phyloP scores from a whole-genome alignment of 768 basidiomycete genomes.

The Scleroderma bovista region DNA sequence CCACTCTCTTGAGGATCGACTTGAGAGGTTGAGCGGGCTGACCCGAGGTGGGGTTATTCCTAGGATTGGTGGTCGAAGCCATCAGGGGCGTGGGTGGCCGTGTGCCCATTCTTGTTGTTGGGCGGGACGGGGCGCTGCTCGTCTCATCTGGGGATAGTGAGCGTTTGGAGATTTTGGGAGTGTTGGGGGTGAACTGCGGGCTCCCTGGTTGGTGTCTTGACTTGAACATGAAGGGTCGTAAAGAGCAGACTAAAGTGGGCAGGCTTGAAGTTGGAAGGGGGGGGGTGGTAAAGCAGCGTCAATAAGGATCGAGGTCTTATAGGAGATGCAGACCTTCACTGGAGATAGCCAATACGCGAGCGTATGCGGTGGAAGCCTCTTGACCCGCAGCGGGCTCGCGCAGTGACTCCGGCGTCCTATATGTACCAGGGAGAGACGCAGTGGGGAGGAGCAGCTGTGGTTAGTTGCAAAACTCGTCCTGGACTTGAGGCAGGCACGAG shows the following conservation, averaged over 20 bases:
- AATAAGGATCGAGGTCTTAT: neutral
- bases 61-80: conserved; percentile 9
- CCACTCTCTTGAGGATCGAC: conserved; percentile 25
- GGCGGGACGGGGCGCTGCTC: conserved; percentile 6
- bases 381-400: conserved; percentile 21
- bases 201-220: conserved; percentile 11
- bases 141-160: conserved; percentile 16
- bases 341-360: conserved; percentile 11
- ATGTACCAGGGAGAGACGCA: conserved; percentile 9
- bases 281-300: neutral
- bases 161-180: conserved; percentile 15
- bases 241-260: neutral
- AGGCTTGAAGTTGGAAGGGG: neutral
- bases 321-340: conserved; percentile 10
- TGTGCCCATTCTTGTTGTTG: conserved; percentile 10
- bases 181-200: conserved; percentile 13
- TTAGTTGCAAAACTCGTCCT: conserved; percentile 8
- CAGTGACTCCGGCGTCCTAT: conserved; percentile 18
- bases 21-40: conserved; percentile 19
- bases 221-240: conserved; percentile 26
- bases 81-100: conserved; percentile 17
- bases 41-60: conserved; percentile 17
- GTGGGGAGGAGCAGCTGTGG: conserved; percentile 1
- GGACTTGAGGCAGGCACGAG: conserved; percentile 27
- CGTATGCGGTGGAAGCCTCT: conserved; percentile 8